These are phyloP conservation scores for Withania somnifera DNA, from an alignment of 305 asterid genomes.

Conservation along the genomic window DNA sequence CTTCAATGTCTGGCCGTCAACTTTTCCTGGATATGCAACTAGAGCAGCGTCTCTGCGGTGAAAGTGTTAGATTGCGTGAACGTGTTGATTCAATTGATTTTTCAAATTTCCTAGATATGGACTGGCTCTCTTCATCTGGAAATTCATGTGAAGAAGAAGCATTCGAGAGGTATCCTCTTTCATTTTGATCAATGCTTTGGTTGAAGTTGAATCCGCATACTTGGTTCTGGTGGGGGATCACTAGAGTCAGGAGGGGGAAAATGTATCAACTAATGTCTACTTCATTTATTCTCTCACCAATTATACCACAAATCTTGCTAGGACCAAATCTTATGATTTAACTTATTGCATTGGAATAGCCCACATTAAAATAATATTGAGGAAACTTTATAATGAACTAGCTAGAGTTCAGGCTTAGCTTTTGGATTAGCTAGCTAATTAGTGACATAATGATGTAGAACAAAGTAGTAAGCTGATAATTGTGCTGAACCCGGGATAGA, in stretches of 20 bases:
- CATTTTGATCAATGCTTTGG: not conserved
- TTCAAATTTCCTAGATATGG: constrained; percentile 69
- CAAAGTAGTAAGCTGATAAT: not conserved
- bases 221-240: not conserved
- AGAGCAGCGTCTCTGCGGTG: constrained; percentile 35
- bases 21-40: constrained; percentile 37
- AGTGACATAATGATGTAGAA: not conserved
- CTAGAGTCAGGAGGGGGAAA: not conserved
- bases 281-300: not conserved
- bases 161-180: constrained; percentile 49
- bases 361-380: not conserved
- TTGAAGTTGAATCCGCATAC: not conserved
- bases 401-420: not conserved
- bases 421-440: not conserved
- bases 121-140: constrained; percentile 79
- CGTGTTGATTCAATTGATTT: constrained; percentile 46
- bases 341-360: not conserved
- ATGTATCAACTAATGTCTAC: not conserved
- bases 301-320: not conserved
- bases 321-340: not conserved
- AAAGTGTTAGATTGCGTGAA: constrained; percentile 27
- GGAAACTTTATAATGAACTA: not conserved
- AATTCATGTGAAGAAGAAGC: constrained; percentile 84
- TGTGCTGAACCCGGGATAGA: not conserved
- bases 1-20: constrained; percentile 42